Conservation (phyloP, 139 green algal species). For the Axilococcus clingmanii region DNA sequence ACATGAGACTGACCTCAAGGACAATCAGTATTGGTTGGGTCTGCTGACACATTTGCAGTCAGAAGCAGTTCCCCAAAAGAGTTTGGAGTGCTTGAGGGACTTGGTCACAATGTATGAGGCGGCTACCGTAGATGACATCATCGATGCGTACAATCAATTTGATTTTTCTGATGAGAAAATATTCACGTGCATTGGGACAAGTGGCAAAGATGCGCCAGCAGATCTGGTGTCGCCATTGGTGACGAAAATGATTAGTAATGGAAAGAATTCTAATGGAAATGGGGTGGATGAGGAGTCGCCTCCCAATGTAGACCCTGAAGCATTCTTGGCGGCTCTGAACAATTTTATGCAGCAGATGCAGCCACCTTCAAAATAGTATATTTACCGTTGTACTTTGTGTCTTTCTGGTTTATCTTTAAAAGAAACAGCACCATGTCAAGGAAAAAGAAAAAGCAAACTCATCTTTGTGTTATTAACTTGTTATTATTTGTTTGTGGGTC, state of each 20-base stretch:
- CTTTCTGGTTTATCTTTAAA: no score
- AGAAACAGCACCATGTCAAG: no score
- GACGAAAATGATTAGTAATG: background rate
- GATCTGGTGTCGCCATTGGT: conserved; percentile 15
- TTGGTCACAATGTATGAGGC: conserved; percentile 74
- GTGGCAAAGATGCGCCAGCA: conserved; percentile 30
- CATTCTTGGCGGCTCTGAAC: conserved; percentile 18
- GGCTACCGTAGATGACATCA: conserved; percentile 78
- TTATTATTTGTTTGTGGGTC: no score
- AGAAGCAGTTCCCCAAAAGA: conserved; percentile 69
- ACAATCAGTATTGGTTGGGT: conserved; percentile 87
- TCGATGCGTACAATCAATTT: conserved; percentile 67
- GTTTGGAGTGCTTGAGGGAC: conserved; percentile 78
- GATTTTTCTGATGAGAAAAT: conserved; percentile 56
- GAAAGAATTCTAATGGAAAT: background rate
- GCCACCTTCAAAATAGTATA: background rate
- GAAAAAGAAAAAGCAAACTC: no score
- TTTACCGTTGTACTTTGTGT: no score
- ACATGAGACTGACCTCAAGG: conserved; percentile 93
- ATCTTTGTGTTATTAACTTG: no score
- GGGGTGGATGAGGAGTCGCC: conserved; percentile 1
- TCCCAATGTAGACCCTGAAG: conserved; percentile 18
- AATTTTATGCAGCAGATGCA: conserved; percentile 21
- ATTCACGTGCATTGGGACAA: conserved; percentile 68
- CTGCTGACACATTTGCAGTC: conserved; percentile 90